These are phyloP conservation scores for Pichia sorboxylosa DNA, from an alignment of 1,139 yeast genomes.

Conservation along the genomic window DNA sequence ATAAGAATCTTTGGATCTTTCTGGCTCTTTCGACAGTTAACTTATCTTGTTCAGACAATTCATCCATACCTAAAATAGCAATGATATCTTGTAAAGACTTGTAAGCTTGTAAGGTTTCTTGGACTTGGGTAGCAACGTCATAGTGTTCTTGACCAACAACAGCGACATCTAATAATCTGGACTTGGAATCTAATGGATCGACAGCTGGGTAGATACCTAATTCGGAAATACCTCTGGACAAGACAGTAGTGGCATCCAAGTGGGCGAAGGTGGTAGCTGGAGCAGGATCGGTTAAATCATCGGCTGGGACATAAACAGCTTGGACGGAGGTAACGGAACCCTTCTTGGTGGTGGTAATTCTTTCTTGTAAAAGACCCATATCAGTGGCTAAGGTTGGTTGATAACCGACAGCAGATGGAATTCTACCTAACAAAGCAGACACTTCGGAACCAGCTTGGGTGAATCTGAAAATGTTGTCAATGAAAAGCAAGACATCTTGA, in stretches of 20 bases:
- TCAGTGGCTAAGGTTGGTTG: constrained; percentile 99
- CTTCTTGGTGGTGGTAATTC: constrained; percentile 98
- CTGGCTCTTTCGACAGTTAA: constrained; percentile 99
- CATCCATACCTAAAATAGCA: constrained; percentile 99
- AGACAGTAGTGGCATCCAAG: constrained; percentile 99
- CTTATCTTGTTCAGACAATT: constrained; percentile 96
- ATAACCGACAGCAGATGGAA: constrained; percentile 99
- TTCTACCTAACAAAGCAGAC: constrained; percentile 99
- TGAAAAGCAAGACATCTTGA: constrained; percentile 98
- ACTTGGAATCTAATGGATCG: constrained; percentile 99
- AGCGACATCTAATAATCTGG: constrained; percentile 94
- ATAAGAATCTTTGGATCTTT: constrained; percentile 99
- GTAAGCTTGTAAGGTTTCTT: constrained; percentile 98
- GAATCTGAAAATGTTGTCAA: constrained; percentile 99
- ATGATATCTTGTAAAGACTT: constrained; percentile 99
- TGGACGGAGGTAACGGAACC: constrained; percentile 99
- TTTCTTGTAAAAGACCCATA: constrained; percentile 99
- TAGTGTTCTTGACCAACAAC: constrained; percentile 99
- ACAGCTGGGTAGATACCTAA: constrained; percentile 99
- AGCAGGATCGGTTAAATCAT: constrained; percentile 99
- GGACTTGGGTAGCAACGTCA: constrained; percentile 87
- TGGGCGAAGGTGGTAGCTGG: constrained; percentile 99
- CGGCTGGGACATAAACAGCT: constrained; percentile 99
- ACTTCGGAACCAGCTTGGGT: constrained; percentile 99
- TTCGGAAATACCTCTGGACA: constrained; percentile 99